Conservation (phyloP, 768 basidiomycete species). For the Pleurotus salmoneostramineus region DNA sequence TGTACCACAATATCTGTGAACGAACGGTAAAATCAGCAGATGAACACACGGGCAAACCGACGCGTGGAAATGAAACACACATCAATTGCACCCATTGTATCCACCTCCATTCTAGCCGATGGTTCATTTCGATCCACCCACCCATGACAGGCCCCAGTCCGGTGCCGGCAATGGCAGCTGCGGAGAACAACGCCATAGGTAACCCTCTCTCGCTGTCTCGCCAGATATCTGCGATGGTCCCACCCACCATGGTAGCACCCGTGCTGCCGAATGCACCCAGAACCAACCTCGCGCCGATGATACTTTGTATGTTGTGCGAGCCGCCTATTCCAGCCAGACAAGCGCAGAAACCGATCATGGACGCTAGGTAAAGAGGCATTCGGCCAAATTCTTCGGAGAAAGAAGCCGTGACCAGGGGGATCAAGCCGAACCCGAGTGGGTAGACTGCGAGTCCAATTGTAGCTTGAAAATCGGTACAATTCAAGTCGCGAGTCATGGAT, state of each 20-base stretch:
- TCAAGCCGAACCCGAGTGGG: conserved; percentile 44
- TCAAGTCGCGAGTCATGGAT: conserved; percentile 36
- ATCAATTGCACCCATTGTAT: conserved; percentile 80
- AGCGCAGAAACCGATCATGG: conserved; percentile 32
- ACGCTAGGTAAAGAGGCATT: conserved; percentile 40
- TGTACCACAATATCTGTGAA: conserved; percentile 21
- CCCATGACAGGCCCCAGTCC: conserved; percentile 62
- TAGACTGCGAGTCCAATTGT: conserved; percentile 35
- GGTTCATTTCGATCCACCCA: conserved; percentile 64
- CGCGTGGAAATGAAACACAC: conserved; percentile 30
- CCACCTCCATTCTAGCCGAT: conserved; percentile 69
- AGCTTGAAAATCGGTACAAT: conserved; percentile 27
- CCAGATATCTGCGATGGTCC: conserved; percentile 14
- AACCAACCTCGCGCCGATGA: conserved; percentile 11
- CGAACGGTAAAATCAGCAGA: background rate
- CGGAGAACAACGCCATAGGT: conserved; percentile 73
- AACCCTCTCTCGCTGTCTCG: conserved; percentile 34
- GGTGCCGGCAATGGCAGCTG: conserved; percentile 54
- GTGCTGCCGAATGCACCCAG: conserved; percentile 14
- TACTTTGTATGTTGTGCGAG: conserved; percentile 26
- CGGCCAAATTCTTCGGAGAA: conserved; percentile 56
- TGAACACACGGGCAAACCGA: background rate
- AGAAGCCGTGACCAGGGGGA: conserved; percentile 53
- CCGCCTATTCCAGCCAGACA: conserved; percentile 26
- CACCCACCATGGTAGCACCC: conserved; percentile 14